These are phyloP conservation scores for Themeda triandra DNA, from an alignment of 176 grass and related monocot species.

Conservation along the genomic window DNA sequence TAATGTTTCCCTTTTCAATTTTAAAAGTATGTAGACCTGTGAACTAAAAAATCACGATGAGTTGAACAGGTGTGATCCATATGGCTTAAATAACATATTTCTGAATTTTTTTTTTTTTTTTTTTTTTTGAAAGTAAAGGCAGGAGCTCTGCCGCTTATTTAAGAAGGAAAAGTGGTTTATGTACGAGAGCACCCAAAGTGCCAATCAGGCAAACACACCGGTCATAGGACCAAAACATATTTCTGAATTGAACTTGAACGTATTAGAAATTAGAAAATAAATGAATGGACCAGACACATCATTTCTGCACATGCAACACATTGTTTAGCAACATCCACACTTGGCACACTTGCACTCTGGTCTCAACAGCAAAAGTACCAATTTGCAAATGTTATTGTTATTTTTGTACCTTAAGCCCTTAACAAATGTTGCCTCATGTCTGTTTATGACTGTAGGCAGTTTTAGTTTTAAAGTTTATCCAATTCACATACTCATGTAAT, in stretches of 20 bases:
- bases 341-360: neutral
- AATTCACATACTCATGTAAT: neutral
- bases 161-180: too few relatives aligned
- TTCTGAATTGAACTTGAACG: neutral
- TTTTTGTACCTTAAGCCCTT: neutral
- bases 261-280: neutral
- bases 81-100: neutral
- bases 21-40: neutral
- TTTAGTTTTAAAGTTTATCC: neutral
- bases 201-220: too few relatives aligned
- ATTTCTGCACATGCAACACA: neutral
- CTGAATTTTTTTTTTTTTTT: too few relatives aligned
- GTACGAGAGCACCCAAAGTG: too few relatives aligned
- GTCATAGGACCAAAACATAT: too few relatives aligned
- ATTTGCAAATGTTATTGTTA: neutral
- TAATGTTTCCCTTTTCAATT: neutral
- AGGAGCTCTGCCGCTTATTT: too few relatives aligned
- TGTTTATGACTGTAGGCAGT: neutral
- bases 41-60: neutral
- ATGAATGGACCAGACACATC: neutral
- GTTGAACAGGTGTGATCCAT: neutral
- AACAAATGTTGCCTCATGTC: neutral
- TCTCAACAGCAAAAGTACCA: neutral
- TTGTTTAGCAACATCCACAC: neutral
- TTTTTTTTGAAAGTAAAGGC: too few relatives aligned